Percentiles rank a stretch among this genome's conserved stretches.
Evolutionary conservation across 768 basidiomycete species (phyloP).

Genomic region (Lactarius hengduanensis): DNA sequence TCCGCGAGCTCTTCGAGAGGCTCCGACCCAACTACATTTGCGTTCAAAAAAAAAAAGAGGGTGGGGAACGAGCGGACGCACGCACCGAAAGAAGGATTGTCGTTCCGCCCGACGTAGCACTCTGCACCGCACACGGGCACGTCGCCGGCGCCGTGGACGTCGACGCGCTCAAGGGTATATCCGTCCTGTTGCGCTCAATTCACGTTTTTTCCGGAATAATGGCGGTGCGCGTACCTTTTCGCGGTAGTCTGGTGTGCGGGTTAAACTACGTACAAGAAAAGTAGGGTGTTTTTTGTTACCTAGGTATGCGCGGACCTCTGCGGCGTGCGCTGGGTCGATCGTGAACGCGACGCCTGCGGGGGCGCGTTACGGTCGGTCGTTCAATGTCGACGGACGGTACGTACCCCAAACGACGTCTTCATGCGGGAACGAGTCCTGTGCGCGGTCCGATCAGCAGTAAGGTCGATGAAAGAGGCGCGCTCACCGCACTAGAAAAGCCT

Average conservation of each 20-base stretch:
- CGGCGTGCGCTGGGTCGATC: constrained; percentile 72
- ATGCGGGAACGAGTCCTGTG: constrained; percentile 64
- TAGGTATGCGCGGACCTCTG: constrained; percentile 80
- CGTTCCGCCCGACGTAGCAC: constrained; percentile 85
- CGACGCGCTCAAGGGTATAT: constrained; percentile 78
- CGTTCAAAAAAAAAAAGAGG: too few relatives aligned
- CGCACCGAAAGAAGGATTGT: constrained; percentile 88
- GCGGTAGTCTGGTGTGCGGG: constrained; percentile 55
- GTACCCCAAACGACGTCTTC: constrained; percentile 85
- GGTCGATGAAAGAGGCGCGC: constrained; percentile 27
- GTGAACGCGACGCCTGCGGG: constrained; percentile 75
- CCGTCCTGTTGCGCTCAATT: constrained; percentile 59
- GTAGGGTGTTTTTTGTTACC: constrained; percentile 44
- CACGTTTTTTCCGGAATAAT: too few relatives aligned
- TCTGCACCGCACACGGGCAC: constrained; percentile 56
- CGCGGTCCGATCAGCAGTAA: background rate
- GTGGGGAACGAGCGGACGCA: constrained; percentile 7
- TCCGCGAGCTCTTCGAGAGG: constrained; percentile 65
- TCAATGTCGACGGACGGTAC: constrained; percentile 23
- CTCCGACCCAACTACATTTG: constrained; percentile 73
- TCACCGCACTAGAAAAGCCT: constrained; percentile 61
- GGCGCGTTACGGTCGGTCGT: too few relatives aligned
- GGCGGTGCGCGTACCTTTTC: constrained; percentile 59
- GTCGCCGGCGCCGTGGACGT: constrained; percentile 54
- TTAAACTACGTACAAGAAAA: background rate